Base-by-base conservation (phyloP, 768 basidiomycete species). In the Rhodotorula paludigena region DNA sequence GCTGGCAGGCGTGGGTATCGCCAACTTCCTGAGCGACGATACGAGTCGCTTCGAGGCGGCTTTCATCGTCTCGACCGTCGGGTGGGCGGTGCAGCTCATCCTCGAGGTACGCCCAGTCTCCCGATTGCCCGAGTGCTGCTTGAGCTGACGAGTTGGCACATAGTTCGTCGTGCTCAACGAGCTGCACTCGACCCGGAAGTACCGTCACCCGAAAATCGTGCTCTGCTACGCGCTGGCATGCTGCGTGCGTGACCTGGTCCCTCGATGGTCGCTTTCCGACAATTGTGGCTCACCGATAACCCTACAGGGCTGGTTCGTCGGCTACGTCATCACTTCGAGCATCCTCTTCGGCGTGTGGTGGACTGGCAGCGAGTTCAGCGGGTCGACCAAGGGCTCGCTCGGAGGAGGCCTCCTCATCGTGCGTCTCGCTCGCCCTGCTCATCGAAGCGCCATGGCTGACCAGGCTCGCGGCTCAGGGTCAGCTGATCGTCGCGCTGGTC, bases 371-470 rank as follows among this genome's bases (percentile, higher is more conserved):
- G 9, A 20, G 1, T 52, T 51, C 33, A 33, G 30, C 16, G n/a
- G 20, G 7, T 20, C 58, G 32, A 20, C 36, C 35, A 21, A 23
- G n/a, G n/a, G n/a, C n/a, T n/a, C n/a, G 10, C 28, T 56, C 16
- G 44, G 32, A 5, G 55, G 41, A 23, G 36, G 33, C 1, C 16
- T 62, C 20, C 41, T 67, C 5, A 21, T 61, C 28, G 66, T 67
- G 15, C 38, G 60, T 48, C 23, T 2, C 30, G 18, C 16, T 23
- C 35, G 2, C 30, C 39, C 23, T 25, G 12, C 28, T 18, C 9
- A 36, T 16, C 36, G 20, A 39, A 21, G 28, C 0, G 25, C 15
- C 10, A 36, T 25, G 10, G 14, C 25, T 35, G 36, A 35, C 39
- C n/a, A n/a, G n/a, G n/a, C n/a, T n/a, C n/a, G n/a, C n/a, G n/a